phyloP scores from a whole-genome alignment of 768 basidiomycete species.

The Inosperma sp. region DNA sequence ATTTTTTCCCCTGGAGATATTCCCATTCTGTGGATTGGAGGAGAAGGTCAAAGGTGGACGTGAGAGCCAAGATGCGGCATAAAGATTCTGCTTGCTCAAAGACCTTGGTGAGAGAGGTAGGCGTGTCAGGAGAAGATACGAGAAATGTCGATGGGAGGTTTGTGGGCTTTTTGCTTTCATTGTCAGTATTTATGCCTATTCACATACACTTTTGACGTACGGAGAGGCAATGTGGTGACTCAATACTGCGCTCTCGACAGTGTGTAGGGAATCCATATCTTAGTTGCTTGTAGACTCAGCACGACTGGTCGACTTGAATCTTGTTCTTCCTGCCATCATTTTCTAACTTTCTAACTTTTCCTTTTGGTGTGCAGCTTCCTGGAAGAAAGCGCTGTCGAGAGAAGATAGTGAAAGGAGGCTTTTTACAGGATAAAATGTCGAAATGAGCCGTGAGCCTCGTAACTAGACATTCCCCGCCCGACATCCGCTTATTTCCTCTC shows the following conservation, averaged over 20 bases:
- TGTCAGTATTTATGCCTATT: background rate
- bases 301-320: conserved; percentile 67
- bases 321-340: conserved; percentile 40
- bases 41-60: conserved; percentile 74
- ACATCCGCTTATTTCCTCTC: no score
- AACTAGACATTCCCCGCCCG: no score
- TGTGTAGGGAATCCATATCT: conserved; percentile 73
- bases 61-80: conserved; percentile 86
- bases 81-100: conserved; percentile 86
- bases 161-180: conserved; percentile 72
- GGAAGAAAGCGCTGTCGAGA: conserved; percentile 87
- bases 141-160: conserved; percentile 79
- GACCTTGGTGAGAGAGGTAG: conserved; percentile 88
- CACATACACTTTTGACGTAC: conserved; percentile 43
- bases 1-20: no score
- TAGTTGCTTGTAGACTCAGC: conserved; percentile 72
- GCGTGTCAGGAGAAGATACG: conserved; percentile 94
- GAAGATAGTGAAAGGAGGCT: conserved; percentile 61
- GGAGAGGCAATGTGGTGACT: conserved; percentile 83
- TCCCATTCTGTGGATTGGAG: no score
- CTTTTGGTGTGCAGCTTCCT: conserved; percentile 24
- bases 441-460: conserved; percentile 72
- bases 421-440: conserved; percentile 76
- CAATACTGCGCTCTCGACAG: conserved; percentile 90
- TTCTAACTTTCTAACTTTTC: conserved; percentile 22